Conservation (phyloP, 768 basidiomycete genomes). For the Tephrocybe sp. region DNA sequence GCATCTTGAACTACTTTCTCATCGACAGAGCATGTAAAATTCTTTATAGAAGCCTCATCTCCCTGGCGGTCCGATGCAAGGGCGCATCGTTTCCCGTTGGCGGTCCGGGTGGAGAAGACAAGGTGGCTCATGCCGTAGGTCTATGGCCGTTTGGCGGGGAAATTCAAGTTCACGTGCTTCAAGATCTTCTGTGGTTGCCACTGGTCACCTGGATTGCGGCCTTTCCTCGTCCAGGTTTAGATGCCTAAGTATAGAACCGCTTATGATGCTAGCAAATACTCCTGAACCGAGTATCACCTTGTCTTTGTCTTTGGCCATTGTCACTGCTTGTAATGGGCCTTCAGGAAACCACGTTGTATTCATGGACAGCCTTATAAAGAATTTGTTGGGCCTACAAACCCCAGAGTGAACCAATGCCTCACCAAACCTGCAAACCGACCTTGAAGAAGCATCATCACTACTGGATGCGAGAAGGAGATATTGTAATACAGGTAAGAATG, state of each 20-base stretch:
- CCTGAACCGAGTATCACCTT: no score
- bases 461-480: slow-evolving; percentile 28
- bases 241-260: no score
- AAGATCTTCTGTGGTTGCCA: no score
- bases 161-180: background rate
- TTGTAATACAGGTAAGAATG: slow-evolving; percentile 26
- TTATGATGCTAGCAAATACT: no score
- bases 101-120: slow-evolving; percentile 8
- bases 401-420: background rate
- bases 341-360: slow-evolving; percentile 7
- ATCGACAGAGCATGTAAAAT: background rate
- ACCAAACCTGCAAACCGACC: background rate
- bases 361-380: background rate
- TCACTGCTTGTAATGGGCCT: slow-evolving; percentile 1
- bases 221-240: no score
- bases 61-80: slow-evolving; percentile 10
- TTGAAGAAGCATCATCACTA: slow-evolving; percentile 23
- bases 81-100: background rate
- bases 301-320: background rate
- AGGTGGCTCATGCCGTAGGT: background rate
- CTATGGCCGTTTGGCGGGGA: background rate
- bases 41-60: slow-evolving; percentile 1
- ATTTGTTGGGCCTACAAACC: background rate
- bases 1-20: slow-evolving; percentile 5
- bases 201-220: no score